A percentile compares a stretch with the other conserved stretches of the same genome.
phyloP scores from a whole-genome alignment of 441 rosid species.

The Mallotus japonicus region DNA sequence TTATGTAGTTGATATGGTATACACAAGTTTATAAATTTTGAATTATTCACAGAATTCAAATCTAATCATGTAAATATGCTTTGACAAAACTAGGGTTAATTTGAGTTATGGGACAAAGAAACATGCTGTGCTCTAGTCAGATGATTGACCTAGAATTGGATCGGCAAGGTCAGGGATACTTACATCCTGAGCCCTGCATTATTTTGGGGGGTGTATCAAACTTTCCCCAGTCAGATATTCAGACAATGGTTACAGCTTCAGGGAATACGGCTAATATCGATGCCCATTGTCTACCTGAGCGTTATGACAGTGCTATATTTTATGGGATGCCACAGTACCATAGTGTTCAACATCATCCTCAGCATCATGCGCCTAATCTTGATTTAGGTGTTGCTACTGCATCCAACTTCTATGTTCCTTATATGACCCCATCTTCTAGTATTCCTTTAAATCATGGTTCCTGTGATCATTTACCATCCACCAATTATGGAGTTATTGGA shows the following conservation, averaged over 20 bases:
- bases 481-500: slow-evolving; percentile 50
- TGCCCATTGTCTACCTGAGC: slow-evolving; percentile 43
- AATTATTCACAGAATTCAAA: slow-evolving; percentile 2
- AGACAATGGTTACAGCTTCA: slow-evolving; percentile 36
- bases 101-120: slow-evolving; percentile 57
- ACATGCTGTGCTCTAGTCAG: slow-evolving; percentile 41
- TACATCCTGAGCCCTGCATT: slow-evolving; percentile 51
- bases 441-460: slow-evolving; percentile 46
- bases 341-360: slow-evolving; percentile 43
- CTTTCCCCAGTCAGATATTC: slow-evolving; percentile 51
- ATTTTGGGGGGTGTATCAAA: slow-evolving; percentile 42
- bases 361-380: slow-evolving; percentile 42
- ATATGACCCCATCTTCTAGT: slow-evolving; percentile 35
- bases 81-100: slow-evolving; percentile 31
- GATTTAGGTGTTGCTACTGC: slow-evolving; percentile 48
- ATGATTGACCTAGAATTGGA: slow-evolving; percentile 54
- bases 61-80: slow-evolving; percentile 17
- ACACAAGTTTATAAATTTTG: too few species aligned
- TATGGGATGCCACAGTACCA: slow-evolving; percentile 50
- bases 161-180: slow-evolving; percentile 41
- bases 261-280: slow-evolving; percentile 42
- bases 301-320: slow-evolving; percentile 45
- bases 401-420: slow-evolving; percentile 49
- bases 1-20: too few species aligned
- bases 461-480: slow-evolving; percentile 44